phyloP scores from a whole-genome alignment of 2,329 filamentous ascomycete genomes.

The Herpotrichia juniperi region DNA sequence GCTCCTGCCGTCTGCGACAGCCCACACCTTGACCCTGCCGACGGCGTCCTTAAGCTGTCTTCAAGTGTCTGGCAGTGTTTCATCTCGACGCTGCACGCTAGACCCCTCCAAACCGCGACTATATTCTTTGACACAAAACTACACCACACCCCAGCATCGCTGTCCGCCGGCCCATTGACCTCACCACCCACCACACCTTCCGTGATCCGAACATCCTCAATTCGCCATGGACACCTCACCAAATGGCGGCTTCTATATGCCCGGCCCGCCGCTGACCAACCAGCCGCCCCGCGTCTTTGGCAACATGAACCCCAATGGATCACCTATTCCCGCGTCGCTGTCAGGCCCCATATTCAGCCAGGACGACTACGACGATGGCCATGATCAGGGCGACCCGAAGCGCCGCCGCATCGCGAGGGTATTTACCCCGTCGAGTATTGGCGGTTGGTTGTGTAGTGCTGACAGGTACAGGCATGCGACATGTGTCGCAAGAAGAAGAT shows the following conservation, averaged over 20 bases:
- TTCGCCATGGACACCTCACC: constrained; percentile 39
- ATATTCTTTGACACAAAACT: constrained; percentile 30
- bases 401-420: constrained; percentile 86
- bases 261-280: constrained; percentile 44
- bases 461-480: constrained; percentile 74
- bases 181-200: constrained; percentile 15
- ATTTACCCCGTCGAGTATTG: constrained; percentile 31
- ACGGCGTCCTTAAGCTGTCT: constrained; percentile 2
- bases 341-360: constrained; percentile 52
- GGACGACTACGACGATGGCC: constrained; percentile 58
- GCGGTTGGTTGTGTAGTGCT: constrained; percentile 18
- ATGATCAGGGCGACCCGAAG: constrained; percentile 76
- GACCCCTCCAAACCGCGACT: constrained; percentile 19
- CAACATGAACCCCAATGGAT: constrained; percentile 42
- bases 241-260: constrained; percentile 39
- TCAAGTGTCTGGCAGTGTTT: constrained; percentile 34
- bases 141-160: constrained; percentile 24
- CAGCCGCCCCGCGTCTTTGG: constrained; percentile 49
- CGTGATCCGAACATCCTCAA: constrained; percentile 2
- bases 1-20: constrained; percentile 37
- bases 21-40: constrained; percentile 22
- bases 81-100: constrained; percentile 29
- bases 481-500: constrained; percentile 97
- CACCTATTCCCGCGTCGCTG: constrained; percentile 40
- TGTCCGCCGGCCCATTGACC: constrained; percentile 11